Percentiles rank a stretch among this genome's conserved stretches.
Conservation (phyloP, 1,284 basidiomycete species). For the Papiliotrema flavescens region DNA sequence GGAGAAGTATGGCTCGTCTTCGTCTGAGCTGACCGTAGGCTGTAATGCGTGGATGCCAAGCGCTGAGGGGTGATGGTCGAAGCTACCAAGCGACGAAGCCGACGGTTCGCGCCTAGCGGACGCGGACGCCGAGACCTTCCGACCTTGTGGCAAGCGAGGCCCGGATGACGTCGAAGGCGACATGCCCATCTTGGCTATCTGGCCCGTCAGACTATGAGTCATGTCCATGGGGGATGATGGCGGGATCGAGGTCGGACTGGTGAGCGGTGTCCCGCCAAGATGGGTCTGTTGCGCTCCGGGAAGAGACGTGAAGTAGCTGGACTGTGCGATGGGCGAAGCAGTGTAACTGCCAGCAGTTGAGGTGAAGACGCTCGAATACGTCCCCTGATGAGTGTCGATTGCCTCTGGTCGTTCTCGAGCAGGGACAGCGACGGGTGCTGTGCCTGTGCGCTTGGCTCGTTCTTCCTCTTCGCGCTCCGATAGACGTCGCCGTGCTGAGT, state of each 20-base stretch:
- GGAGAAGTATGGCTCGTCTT: slow-evolving; percentile 32
- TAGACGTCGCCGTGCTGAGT: slow-evolving; percentile 66
- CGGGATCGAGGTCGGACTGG: slow-evolving; percentile 1
- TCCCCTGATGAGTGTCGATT: slow-evolving; percentile 26
- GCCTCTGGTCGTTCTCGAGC: slow-evolving; percentile 6
- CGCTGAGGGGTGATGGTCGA: slow-evolving; percentile 1
- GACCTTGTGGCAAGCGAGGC: slow-evolving; percentile 1
- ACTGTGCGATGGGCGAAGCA: slow-evolving; percentile 3
- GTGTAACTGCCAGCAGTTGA: slow-evolving; percentile 9
- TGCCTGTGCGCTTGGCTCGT: slow-evolving; percentile 7
- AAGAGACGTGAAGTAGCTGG: slow-evolving; percentile 8
- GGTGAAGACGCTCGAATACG: slow-evolving; percentile 18
- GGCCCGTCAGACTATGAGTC: slow-evolving; percentile 17
- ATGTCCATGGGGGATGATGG: slow-evolving; percentile 18
- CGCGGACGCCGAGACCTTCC: not conserved
- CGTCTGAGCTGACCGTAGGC: slow-evolving; percentile 22
- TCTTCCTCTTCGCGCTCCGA: slow-evolving; percentile 48
- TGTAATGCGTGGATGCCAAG: not conserved
- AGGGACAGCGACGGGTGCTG: slow-evolving; percentile 1
- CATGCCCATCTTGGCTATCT: slow-evolving; percentile 17
- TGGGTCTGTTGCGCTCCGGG: not conserved
- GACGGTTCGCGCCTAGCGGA: slow-evolving; percentile 18
- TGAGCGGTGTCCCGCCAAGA: not conserved
- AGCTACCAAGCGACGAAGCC: slow-evolving; percentile 11
- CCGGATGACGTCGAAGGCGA: not conserved